Conservation (phyloP, 2,329 filamentous ascomycete species). For the Paraphoma sp. region DNA sequence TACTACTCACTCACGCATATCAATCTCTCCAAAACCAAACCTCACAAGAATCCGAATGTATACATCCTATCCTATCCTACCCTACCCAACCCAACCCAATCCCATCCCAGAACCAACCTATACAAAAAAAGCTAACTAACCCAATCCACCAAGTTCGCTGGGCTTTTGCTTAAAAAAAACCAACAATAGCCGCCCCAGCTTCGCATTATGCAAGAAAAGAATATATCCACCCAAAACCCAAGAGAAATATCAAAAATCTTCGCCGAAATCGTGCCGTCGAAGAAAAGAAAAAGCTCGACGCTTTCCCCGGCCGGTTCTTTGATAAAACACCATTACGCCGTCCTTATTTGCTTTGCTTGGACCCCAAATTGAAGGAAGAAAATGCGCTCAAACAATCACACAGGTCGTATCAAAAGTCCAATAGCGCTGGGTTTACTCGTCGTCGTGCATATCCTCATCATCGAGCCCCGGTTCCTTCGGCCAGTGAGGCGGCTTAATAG, state of each 20-base stretch:
- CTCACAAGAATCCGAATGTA: too few relatives aligned
- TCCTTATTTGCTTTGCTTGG: neutral
- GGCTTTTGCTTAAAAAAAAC: neutral
- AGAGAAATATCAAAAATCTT: neutral
- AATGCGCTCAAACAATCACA: too few relatives aligned
- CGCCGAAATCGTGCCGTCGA: neutral
- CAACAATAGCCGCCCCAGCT: neutral
- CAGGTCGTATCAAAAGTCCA: neutral
- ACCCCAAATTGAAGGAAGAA: too few relatives aligned
- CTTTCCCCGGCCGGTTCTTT: neutral
- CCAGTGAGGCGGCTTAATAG: slow-evolving; percentile 27
- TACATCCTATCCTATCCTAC: too few relatives aligned
- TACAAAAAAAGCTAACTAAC: too few relatives aligned
- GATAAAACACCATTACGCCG: neutral
- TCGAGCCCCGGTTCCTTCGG: slow-evolving; percentile 14
- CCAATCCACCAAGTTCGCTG: too few relatives aligned
- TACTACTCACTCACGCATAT: too few relatives aligned
- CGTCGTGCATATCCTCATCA: slow-evolving; percentile 14
- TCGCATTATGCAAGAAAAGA: neutral
- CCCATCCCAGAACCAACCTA: too few relatives aligned
- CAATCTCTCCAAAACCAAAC: too few relatives aligned
- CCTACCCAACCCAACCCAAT: too few relatives aligned
- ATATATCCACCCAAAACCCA: neutral
- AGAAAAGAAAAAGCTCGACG: neutral
- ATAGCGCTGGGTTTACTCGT: neutral